A percentile compares a stretch with the other conserved stretches of the same genome.
Evolutionary conservation across 2,329 filamentous ascomycete species (phyloP).

Genomic region (Phialemoniopsis sp.): DNA sequence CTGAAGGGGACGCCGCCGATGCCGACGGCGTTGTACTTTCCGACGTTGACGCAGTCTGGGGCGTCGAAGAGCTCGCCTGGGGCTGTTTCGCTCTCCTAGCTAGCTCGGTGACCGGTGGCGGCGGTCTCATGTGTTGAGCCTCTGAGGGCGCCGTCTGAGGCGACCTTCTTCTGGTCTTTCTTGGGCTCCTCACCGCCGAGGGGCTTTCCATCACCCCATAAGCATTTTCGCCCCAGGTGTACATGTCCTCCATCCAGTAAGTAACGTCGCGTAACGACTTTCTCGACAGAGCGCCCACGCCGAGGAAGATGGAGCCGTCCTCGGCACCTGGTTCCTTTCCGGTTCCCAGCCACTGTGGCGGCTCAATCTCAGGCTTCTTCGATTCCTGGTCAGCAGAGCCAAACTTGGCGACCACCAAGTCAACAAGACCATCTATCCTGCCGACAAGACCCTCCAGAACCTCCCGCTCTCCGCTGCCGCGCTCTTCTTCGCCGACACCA

Average conservation of each 20-base stretch:
- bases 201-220: conserved; percentile 84
- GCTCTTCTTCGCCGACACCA: conserved; percentile 92
- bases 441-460: conserved; percentile 85
- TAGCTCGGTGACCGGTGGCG: conserved; percentile 13
- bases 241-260: conserved; percentile 86
- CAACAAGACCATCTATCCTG: conserved; percentile 78
- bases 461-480: conserved; percentile 88
- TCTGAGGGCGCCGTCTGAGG: neutral
- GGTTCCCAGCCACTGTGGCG: conserved; percentile 67
- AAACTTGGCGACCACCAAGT: conserved; percentile 84
- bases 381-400: conserved; percentile 37
- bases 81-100: conserved; percentile 7
- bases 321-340: conserved; percentile 64
- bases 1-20: conserved; percentile 1
- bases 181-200: conserved; percentile 51
- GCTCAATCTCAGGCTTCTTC: neutral
- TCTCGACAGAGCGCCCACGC: conserved; percentile 68
- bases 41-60: too few relatives aligned
- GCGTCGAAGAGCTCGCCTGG: too few relatives aligned
- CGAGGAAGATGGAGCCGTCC: conserved; percentile 85
- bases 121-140: conserved; percentile 7
- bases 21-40: conserved; percentile 1
- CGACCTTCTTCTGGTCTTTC: conserved; percentile 12
- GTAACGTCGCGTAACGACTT: conserved; percentile 69
- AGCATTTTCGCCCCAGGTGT: conserved; percentile 75